A percentile compares a stretch with the other conserved stretches of the same genome.
These are phyloP conservation scores for Sporisorium graminicola DNA, from an alignment of 1,284 basidiomycete species.

Conservation along the genomic window DNA sequence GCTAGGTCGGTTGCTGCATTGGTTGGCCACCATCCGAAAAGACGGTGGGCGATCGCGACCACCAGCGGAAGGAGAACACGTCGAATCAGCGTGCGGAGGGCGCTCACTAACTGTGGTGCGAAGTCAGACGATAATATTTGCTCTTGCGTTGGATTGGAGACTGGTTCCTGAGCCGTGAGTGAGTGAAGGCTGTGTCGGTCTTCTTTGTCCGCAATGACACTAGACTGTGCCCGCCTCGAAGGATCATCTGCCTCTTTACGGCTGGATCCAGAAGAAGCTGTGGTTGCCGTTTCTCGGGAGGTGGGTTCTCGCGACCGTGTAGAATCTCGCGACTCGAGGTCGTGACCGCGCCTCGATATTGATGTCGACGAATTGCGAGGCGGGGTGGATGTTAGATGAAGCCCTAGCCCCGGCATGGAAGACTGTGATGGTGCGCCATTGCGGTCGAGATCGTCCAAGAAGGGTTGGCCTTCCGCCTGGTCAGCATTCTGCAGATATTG, in stretches of 20 bases:
- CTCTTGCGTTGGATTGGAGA: neutral
- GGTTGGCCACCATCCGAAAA: conserved; percentile 1
- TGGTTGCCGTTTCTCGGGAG: neutral
- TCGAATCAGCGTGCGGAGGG: conserved; percentile 4
- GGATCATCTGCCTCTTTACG: too few relatives aligned
- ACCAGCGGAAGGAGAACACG: conserved; percentile 11
- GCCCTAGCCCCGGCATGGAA: conserved; percentile 1
- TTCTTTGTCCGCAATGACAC: neutral
- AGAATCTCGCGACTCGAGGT: neutral
- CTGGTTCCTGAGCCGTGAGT: neutral
- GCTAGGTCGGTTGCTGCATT: neutral
- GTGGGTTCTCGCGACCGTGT: neutral
- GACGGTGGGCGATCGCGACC: conserved; percentile 9
- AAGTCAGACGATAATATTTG: neutral
- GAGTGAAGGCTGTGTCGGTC: neutral
- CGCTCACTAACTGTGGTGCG: conserved; percentile 2
- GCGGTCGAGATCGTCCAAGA: neutral
- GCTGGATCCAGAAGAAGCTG: neutral
- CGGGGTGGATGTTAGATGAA: conserved; percentile 1
- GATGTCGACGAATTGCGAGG: neutral
- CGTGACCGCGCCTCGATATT: neutral
- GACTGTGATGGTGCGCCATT: neutral
- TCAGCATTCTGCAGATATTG: conserved; percentile 44
- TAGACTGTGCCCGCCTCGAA: neutral
- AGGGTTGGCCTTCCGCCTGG: neutral